These are phyloP conservation scores for Macadamia tetraphylla DNA, from an alignment of 164 flowering plant species.

Conservation along the genomic window DNA sequence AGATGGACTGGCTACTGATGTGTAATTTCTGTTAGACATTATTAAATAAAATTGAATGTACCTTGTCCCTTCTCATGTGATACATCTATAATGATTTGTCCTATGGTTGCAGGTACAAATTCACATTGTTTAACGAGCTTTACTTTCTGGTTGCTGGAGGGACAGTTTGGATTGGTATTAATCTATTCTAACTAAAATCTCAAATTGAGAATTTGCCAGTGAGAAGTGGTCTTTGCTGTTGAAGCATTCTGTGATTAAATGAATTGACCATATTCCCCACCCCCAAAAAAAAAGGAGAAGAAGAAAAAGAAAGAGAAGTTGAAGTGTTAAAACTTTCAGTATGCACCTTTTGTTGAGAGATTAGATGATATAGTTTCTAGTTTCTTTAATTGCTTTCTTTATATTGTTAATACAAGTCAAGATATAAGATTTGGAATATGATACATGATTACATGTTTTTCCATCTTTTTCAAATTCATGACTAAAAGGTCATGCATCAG, in stretches of 20 bases:
- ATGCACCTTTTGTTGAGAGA: not conserved
- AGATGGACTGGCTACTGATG: too few relatives aligned
- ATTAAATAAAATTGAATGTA: too few relatives aligned
- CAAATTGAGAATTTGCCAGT: conserved; percentile 4
- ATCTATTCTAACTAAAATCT: conserved; percentile 5
- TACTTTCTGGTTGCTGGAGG: conserved; percentile 98
- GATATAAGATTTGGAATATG: not conserved
- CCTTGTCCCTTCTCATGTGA: not conserved
- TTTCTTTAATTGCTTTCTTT: too few relatives aligned
- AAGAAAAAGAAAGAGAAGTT: too few relatives aligned
- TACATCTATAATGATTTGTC: not conserved
- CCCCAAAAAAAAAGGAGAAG: too few relatives aligned
- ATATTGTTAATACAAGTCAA: not conserved
- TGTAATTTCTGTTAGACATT: too few relatives aligned
- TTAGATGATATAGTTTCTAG: not conserved
- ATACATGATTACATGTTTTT: not conserved
- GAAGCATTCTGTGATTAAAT: not conserved
- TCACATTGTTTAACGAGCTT: conserved; percentile 94
- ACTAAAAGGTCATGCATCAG: not conserved
- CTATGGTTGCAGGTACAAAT: conserved; percentile 79
- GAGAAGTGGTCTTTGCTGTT: not conserved
- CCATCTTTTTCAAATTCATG: not conserved
- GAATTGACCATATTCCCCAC: too few relatives aligned
- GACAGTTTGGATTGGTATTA: conserved; percentile 91
- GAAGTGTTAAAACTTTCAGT: too few relatives aligned